A percentile compares a stretch with the other conserved stretches of the same genome.
phyloP scores from a whole-genome alignment of 495 filamentous ascomycete species.

The Beverwykella pulmonaria region DNA sequence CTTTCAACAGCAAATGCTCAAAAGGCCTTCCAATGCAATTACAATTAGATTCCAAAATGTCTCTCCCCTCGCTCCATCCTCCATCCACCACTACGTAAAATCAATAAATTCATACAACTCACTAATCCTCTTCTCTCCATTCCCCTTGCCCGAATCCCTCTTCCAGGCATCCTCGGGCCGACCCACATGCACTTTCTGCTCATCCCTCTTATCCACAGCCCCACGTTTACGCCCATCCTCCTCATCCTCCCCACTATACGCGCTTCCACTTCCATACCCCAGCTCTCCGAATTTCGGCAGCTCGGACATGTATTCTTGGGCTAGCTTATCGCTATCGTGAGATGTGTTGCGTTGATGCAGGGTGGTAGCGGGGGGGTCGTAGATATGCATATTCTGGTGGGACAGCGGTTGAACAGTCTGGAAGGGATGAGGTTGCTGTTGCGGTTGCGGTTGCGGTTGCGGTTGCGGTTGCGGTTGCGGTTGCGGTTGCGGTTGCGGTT shows the following conservation, averaged over 20 bases:
- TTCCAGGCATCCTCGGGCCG: not conserved
- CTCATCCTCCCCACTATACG: not conserved
- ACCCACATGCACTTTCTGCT: not conserved
- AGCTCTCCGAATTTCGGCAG: constrained; percentile 1
- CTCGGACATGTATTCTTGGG: not conserved
- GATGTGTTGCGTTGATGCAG: constrained; percentile 10
- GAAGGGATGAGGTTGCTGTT: not conserved
- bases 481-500: not conserved
- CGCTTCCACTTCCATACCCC: not conserved
- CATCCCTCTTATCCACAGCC: not conserved
- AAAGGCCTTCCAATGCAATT: too few species aligned
- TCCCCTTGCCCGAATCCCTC: not conserved
- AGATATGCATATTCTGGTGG: not conserved
- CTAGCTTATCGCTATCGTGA: constrained; percentile 4
- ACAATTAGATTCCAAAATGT: too few species aligned
- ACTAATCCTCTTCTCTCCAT: not conserved
- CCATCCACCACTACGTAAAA: not conserved
- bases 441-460: not conserved
- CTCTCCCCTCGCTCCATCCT: not conserved
- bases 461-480: not conserved
- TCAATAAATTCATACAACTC: constrained; percentile 1
- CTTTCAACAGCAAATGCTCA: too few species aligned
- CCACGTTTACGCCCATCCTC: not conserved
- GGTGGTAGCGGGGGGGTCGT: not conserved
- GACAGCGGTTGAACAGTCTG: not conserved